These are phyloP conservation scores for Psidium friedrichsthalianum DNA, from an alignment of 345 rosid genomes.

Conservation along the genomic window DNA sequence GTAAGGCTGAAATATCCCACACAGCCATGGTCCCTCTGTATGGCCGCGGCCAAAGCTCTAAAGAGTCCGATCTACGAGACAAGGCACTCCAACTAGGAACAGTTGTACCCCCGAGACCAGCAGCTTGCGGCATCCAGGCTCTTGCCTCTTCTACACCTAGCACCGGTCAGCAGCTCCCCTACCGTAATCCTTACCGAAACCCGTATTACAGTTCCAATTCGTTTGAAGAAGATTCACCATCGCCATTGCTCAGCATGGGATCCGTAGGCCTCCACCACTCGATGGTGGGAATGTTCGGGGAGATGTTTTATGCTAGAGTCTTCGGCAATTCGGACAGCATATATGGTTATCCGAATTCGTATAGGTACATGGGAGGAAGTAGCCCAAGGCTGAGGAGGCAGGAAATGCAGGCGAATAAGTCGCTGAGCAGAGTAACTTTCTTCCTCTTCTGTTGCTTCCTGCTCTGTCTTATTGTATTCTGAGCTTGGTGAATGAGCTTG, in stretches of 20 bases:
- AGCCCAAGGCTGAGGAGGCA: slow-evolving; percentile 66
- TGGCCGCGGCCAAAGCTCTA: slow-evolving; percentile 53
- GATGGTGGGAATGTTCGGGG: slow-evolving; percentile 24
- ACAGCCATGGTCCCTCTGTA: slow-evolving; percentile 81
- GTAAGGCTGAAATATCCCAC: slow-evolving; percentile 57
- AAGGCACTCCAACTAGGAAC: slow-evolving; percentile 10
- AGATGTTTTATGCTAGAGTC: slow-evolving; percentile 36
- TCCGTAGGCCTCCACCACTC: slow-evolving; percentile 7
- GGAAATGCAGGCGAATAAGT: slow-evolving; percentile 56
- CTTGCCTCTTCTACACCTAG: not conserved
- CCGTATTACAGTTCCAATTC: slow-evolving; percentile 10
- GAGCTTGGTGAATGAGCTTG: slow-evolving; percentile 1
- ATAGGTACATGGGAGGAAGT: slow-evolving; percentile 6
- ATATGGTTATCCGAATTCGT: slow-evolving; percentile 29
- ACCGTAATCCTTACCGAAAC: slow-evolving; percentile 10
- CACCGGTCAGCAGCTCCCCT: slow-evolving; percentile 4
- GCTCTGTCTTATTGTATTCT: slow-evolving; percentile 70
- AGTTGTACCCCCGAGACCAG: slow-evolving; percentile 56
- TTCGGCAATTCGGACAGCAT: slow-evolving; percentile 42
- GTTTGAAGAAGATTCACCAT: not conserved
- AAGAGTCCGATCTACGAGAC: slow-evolving; percentile 6
- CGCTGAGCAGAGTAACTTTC: slow-evolving; percentile 62
- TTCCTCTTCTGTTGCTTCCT: slow-evolving; percentile 68
- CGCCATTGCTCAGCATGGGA: not conserved
- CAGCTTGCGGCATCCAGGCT: not conserved